Evolutionary conservation across 2,329 filamentous ascomycete species (phyloP).

Genomic region (Leptographium radiaticola): DNA sequence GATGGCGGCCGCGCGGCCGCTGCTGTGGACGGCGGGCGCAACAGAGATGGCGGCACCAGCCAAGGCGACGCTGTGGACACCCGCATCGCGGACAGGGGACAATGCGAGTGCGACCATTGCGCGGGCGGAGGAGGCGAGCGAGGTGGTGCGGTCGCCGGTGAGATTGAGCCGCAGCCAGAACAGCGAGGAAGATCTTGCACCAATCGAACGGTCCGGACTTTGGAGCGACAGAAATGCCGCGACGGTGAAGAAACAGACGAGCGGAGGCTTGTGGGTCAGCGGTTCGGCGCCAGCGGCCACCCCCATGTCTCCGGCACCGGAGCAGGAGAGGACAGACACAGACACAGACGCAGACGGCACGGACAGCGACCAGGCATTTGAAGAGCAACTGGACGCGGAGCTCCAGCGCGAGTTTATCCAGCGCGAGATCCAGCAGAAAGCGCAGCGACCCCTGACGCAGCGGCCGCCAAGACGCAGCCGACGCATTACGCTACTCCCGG

Average conservation of each 20-base stretch:
- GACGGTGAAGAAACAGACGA: background rate
- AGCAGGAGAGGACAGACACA: background rate
- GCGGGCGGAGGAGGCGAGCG: no score
- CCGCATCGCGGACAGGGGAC: constrained; percentile 16
- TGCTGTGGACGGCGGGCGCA: constrained; percentile 16
- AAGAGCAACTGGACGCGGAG: background rate
- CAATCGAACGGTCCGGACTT: background rate
- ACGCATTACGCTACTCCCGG: constrained; percentile 46
- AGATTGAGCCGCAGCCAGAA: background rate
- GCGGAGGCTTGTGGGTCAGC: background rate
- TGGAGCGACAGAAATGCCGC: background rate
- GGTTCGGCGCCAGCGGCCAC: background rate
- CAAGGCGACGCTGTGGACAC: constrained; percentile 16
- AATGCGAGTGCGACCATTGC: background rate
- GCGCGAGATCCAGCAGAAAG: constrained; percentile 9
- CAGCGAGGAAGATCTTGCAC: no score
- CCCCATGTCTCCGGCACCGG: background rate
- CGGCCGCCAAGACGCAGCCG: constrained; percentile 41
- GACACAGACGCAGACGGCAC: no score
- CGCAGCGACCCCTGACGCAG: constrained; percentile 32
- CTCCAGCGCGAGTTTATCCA: constrained; percentile 2
- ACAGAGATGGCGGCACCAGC: background rate
- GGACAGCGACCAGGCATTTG: no score
- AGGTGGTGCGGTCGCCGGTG: background rate
- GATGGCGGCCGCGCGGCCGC: background rate